Percentiles rank a stretch among this genome's conserved stretches.
phyloP scores from a whole-genome alignment of 345 rosid genomes.

The Eucalyptus tenuipes region DNA sequence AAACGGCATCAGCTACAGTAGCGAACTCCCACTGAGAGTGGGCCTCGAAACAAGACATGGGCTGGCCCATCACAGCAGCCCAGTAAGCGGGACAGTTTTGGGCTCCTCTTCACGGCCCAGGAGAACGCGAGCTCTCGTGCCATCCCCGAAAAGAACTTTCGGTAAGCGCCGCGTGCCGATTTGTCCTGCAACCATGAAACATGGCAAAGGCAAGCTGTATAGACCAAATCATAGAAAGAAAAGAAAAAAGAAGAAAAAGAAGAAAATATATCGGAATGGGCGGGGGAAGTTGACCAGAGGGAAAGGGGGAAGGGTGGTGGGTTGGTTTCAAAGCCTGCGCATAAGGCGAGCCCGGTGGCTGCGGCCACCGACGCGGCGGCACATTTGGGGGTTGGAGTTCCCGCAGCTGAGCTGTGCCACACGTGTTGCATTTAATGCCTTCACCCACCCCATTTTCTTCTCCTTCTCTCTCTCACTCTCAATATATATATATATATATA shows the following conservation, averaged over 20 bases:
- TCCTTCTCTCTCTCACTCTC: neutral
- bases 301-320: neutral
- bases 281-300: neutral
- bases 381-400: neutral
- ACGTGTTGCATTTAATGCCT: neutral
- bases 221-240: neutral
- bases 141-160: neutral
- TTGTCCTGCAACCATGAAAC: neutral
- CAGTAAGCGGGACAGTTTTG: neutral
- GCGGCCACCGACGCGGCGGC: neutral
- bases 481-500: accelerated
- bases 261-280: neutral
- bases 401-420: neutral
- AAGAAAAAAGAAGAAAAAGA: neutral
- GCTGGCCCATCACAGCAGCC: neutral
- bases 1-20: neutral
- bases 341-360: neutral
- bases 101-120: neutral
- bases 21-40: neutral
- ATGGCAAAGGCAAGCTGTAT: neutral
- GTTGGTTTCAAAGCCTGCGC: neutral
- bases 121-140: neutral
- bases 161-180: neutral
- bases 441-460: neutral
- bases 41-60: neutral